These are phyloP conservation scores for Torrubiella hemipterigena DNA, from an alignment of 2,329 filamentous ascomycete species.

Conservation along the genomic window DNA sequence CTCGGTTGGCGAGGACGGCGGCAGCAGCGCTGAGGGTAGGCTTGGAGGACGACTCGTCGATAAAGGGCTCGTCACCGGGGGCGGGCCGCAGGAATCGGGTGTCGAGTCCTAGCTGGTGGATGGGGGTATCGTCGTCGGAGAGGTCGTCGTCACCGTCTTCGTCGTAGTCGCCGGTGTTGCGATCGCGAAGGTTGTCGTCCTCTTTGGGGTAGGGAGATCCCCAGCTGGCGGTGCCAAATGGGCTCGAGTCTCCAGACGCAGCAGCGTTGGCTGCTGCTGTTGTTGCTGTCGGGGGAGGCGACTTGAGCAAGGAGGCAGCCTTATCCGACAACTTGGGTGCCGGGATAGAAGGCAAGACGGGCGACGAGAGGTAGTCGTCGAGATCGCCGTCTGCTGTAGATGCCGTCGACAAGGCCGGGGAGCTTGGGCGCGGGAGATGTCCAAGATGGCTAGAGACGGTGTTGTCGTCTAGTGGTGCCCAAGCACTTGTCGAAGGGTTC, in stretches of 20 bases:
- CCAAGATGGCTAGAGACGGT: too few relatives aligned
- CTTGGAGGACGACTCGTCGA: conserved; percentile 21
- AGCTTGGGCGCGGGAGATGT: conserved; percentile 30
- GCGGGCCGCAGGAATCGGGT: conserved; percentile 50
- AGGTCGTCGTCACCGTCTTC: too few relatives aligned
- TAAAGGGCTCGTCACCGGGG: conserved; percentile 21
- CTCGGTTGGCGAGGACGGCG: conserved; percentile 51
- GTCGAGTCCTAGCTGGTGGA: conserved; percentile 49
- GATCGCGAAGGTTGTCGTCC: conserved; percentile 36
- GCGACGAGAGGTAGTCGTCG: conserved; percentile 42
- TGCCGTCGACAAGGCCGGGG: conserved; percentile 48
- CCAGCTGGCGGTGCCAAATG: conserved; percentile 69
- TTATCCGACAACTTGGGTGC: conserved; percentile 46
- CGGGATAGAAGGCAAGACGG: conserved; percentile 44
- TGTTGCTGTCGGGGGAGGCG: conserved; percentile 29
- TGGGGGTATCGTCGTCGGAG: conserved; percentile 48
- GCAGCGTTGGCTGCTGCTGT: too few relatives aligned
- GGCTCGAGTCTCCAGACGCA: conserved; percentile 24
- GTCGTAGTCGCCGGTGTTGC: conserved; percentile 46
- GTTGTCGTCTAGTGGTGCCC: conserved; percentile 49
- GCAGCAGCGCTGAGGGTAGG: conserved; percentile 44
- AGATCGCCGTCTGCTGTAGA: conserved; percentile 48
- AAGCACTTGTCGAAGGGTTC: conserved; percentile 35
- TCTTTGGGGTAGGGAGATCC: conserved; percentile 76
- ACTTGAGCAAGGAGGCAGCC: conserved; percentile 41